phyloP scores from a whole-genome alignment of 805 yeast species.

The Candida piceae region DNA sequence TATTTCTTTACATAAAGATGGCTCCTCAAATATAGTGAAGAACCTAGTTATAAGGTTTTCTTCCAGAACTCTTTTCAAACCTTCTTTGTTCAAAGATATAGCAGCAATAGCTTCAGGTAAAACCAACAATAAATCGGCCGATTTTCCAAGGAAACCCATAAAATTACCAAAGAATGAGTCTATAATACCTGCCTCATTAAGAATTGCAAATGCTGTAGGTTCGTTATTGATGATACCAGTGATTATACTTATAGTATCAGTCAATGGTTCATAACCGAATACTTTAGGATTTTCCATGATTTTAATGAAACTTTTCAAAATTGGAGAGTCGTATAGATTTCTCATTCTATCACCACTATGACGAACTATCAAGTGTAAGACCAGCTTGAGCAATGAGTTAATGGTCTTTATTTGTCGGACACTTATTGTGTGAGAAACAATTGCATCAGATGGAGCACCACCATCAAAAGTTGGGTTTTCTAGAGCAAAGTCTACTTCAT shows the following conservation, averaged over 20 bases:
- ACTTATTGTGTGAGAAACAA: slow-evolving; percentile 46
- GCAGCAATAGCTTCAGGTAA: slow-evolving; percentile 81
- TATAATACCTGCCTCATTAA: slow-evolving; percentile 73
- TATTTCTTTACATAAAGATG: slow-evolving; percentile 48
- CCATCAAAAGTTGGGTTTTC: slow-evolving; percentile 50
- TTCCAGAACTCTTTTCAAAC: slow-evolving; percentile 51
- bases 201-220: slow-evolving; percentile 79
- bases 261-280: slow-evolving; percentile 64
- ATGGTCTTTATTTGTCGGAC: slow-evolving; percentile 57
- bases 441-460: slow-evolving; percentile 50
- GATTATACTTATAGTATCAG: slow-evolving; percentile 58
- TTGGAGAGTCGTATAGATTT: slow-evolving; percentile 78
- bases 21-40: slow-evolving; percentile 46
- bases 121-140: slow-evolving; percentile 52
- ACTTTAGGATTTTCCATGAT: slow-evolving; percentile 50
- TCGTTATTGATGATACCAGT: slow-evolving; percentile 78
- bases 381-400: slow-evolving; percentile 58
- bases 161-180: slow-evolving; percentile 59
- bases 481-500: slow-evolving; percentile 62
- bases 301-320: slow-evolving; percentile 55
- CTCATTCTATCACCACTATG: slow-evolving; percentile 82
- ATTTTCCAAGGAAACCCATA: slow-evolving; percentile 47
- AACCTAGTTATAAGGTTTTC: slow-evolving; percentile 34
- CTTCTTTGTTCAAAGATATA: slow-evolving; percentile 69
- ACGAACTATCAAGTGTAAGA: slow-evolving; percentile 57